A percentile compares a stretch with the other conserved stretches of the same genome.
Evolutionary conservation across 805 yeast species (phyloP).

Genomic region (Candida maris): DNA sequence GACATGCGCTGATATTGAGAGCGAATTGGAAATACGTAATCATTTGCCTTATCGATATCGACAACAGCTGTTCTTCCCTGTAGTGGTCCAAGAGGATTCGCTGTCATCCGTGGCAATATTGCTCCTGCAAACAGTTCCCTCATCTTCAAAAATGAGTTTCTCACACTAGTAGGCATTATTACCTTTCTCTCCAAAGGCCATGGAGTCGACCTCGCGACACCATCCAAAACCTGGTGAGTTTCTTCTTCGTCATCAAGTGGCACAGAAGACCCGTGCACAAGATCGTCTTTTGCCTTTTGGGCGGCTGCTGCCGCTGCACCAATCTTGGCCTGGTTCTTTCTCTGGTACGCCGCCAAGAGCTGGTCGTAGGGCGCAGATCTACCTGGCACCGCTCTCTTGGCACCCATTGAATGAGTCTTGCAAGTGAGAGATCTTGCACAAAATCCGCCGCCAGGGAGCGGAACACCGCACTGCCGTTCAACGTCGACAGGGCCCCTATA

Average conservation of each 20-base stretch:
- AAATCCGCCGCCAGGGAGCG: slow-evolving; percentile 87
- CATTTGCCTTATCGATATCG: slow-evolving; percentile 66
- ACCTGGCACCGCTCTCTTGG: slow-evolving; percentile 92
- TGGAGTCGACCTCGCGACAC: slow-evolving; percentile 76
- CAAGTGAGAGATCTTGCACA: slow-evolving; percentile 96
- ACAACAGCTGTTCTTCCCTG: slow-evolving; percentile 78
- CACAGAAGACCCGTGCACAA: slow-evolving; percentile 42
- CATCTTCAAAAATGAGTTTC: slow-evolving; percentile 77
- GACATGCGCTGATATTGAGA: slow-evolving; percentile 38
- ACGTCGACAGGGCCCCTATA: slow-evolving; percentile 84
- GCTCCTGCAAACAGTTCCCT: slow-evolving; percentile 94
- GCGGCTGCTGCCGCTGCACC: slow-evolving; percentile 81
- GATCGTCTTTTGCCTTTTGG: slow-evolving; percentile 69
- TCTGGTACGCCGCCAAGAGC: slow-evolving; percentile 82
- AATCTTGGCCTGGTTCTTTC: slow-evolving; percentile 84
- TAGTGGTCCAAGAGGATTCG: slow-evolving; percentile 65
- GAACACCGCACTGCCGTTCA: slow-evolving; percentile 94
- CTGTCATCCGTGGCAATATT: slow-evolving; percentile 56
- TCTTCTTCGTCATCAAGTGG: slow-evolving; percentile 86
- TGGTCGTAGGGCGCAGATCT: slow-evolving; percentile 91
- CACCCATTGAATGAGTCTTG: slow-evolving; percentile 98
- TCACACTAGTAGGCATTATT: slow-evolving; percentile 62
- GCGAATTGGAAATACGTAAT: slow-evolving; percentile 55
- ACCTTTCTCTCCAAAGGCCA: slow-evolving; percentile 79
- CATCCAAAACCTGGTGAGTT: slow-evolving; percentile 85